phyloP scores from a whole-genome alignment of 441 rosid genomes.

The Capsella rubella region DNA sequence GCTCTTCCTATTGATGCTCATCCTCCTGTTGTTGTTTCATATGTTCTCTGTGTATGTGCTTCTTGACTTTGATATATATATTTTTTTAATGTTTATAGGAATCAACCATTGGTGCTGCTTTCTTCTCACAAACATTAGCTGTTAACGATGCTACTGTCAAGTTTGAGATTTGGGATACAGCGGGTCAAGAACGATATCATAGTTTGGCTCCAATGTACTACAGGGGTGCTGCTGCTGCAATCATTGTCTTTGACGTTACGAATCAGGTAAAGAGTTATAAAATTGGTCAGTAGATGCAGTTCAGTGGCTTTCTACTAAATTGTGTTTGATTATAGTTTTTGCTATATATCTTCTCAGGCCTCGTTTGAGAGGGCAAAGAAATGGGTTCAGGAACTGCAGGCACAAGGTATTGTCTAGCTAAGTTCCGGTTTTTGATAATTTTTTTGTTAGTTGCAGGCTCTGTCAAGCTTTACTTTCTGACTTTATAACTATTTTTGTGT shows the following conservation, averaged over 20 bases:
- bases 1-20: neutral
- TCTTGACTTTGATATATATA: conserved; percentile 24
- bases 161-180: conserved; percentile 99
- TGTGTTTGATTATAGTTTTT: neutral
- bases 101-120: conserved; percentile 99
- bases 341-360: conserved; percentile 51
- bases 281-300: conserved; percentile 3
- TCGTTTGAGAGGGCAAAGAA: conserved; percentile 96
- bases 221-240: conserved; percentile 95
- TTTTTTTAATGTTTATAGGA: conserved; percentile 56
- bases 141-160: conserved; percentile 94
- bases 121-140: conserved; percentile 92
- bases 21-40: neutral
- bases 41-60: neutral
- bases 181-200: conserved; percentile 98
- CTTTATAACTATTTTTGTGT: neutral
- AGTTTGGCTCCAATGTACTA: conserved; percentile 99
- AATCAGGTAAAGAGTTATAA: conserved; percentile 59
- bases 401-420: conserved; percentile 76
- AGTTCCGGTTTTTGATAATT: neutral
- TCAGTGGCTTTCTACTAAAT: conserved; percentile 3
- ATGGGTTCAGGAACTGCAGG: conserved; percentile 96
- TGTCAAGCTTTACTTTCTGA: neutral
- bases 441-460: neutral
- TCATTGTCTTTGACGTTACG: conserved; percentile 88